phyloP scores from a whole-genome alignment of 768 basidiomycete species.

The Xerocomellus amylosporus region DNA sequence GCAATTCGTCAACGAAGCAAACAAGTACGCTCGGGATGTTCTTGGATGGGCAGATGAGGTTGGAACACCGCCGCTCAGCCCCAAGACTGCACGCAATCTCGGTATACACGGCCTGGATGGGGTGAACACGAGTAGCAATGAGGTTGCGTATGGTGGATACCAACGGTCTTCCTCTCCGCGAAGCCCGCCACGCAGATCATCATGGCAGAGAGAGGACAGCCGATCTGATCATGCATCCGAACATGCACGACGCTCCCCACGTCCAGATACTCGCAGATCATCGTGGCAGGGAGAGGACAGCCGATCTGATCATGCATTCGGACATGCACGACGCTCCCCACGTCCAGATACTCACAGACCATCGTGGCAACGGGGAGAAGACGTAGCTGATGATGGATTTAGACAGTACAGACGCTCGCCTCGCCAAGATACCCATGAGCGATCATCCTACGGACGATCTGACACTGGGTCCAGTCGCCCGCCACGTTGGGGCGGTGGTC shows the following conservation, averaged over 20 bases:
- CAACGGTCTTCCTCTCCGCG: constrained; percentile 6
- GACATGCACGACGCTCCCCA: not conserved
- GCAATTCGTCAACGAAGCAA: constrained; percentile 41
- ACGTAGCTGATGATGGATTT: not conserved
- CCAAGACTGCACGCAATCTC: constrained; percentile 51
- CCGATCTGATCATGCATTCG: not conserved
- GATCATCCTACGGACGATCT: constrained; percentile 2
- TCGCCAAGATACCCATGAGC: constrained; percentile 3
- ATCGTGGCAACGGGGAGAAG: not conserved
- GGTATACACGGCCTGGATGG: constrained; percentile 39
- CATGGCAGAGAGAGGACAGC: constrained; percentile 8
- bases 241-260: constrained; percentile 1
- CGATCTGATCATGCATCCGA: not conserved
- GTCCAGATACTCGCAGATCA: constrained; percentile 3
- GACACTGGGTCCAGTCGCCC: constrained; percentile 4
- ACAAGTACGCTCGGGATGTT: constrained; percentile 34
- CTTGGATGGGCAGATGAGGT: constrained; percentile 38
- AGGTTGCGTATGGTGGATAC: not conserved
- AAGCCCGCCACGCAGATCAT: constrained; percentile 6
- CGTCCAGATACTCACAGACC: constrained; percentile 1
- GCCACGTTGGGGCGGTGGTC: constrained; percentile 1
- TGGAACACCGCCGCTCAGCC: constrained; percentile 37
- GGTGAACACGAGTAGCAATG: constrained; percentile 16
- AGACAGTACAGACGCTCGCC: not conserved
- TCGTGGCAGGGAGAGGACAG: constrained; percentile 10